A percentile compares a stretch with the other conserved stretches of the same genome.
These are phyloP conservation scores for Diaporthe citriasiana DNA, from an alignment of 2,329 filamentous ascomycete genomes.

Conservation along the genomic window DNA sequence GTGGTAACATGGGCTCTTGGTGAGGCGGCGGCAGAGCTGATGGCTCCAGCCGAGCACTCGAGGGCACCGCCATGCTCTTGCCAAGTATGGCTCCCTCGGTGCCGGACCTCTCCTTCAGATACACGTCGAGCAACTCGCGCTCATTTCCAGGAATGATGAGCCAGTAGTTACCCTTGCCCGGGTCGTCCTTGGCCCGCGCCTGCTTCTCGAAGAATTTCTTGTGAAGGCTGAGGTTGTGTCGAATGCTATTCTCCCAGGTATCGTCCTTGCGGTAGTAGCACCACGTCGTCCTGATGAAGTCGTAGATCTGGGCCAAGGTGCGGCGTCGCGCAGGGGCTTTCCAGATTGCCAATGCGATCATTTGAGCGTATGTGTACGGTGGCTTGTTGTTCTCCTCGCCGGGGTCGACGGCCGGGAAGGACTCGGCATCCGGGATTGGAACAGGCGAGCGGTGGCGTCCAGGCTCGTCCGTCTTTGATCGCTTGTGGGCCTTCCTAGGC, in stretches of 20 bases:
- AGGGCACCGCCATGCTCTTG: conserved; percentile 72
- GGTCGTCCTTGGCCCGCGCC: conserved; percentile 95
- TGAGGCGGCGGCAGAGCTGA: conserved; percentile 54
- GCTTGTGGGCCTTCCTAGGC: conserved; percentile 40
- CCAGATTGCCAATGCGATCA: conserved; percentile 97
- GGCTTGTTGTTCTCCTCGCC: conserved; percentile 89
- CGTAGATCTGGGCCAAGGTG: conserved; percentile 96
- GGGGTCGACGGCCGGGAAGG: conserved; percentile 80
- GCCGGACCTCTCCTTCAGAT: conserved; percentile 82
- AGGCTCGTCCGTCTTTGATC: conserved; percentile 42
- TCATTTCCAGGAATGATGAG: conserved; percentile 92
- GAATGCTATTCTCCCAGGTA: conserved; percentile 98
- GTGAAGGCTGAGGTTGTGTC: conserved; percentile 96
- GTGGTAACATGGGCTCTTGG: conserved; percentile 43
- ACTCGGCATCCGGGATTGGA: conserved; percentile 76
- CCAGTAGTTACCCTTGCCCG: conserved; percentile 98
- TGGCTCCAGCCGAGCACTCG: conserved; percentile 65
- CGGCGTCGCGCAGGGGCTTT: conserved; percentile 85
- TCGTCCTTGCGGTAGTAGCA: conserved; percentile 88
- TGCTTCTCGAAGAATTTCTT: conserved; percentile 93
- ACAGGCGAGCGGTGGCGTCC: conserved; percentile 39
- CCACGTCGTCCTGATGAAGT: conserved; percentile 98
- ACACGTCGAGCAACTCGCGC: conserved; percentile 67
- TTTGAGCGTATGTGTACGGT: conserved; percentile 90
- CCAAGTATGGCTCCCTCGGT: conserved; percentile 55